Base-by-base conservation (phyloP, 495 filamentous ascomycete genomes). In the Penicillium waksmanii region DNA sequence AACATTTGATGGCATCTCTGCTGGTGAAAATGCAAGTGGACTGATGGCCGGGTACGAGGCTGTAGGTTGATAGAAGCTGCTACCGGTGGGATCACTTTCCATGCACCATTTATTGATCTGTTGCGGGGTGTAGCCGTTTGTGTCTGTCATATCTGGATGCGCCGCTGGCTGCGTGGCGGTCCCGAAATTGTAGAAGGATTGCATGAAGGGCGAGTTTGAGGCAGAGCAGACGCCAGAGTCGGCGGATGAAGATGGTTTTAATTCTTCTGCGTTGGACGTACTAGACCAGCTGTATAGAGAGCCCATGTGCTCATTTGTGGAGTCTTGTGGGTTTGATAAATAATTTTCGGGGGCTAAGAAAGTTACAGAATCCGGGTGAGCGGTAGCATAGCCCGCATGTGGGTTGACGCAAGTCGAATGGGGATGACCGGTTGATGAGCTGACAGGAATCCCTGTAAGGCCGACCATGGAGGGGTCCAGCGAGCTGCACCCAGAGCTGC, bases 281-380 rank as follows among this genome's bases (percentile, higher is more conserved):
- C 44, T 64, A 12, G 67, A 70, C 67, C 67, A 70, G 13, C 63
- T 55, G 43, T 58, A 68, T 11, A 66, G 51, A 47, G 68, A 70
- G 15, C 57, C 56, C 19, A 68, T 23, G 38, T 63, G 56, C 15
- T 66, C 66, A 43, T 58, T 61, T 38, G 55, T 50, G 25, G 51
- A 71, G 33, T 50, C 63, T 34, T 58, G 56, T 48, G 52, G 61
- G 33, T 59, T 44, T 34, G 66, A 57, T 53, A 60, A 51, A 58
- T 65, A 61, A 23, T 27, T 56, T 13, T 57, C 57, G 11, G 68
- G 68, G 17, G 54, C 34, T 18, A 69, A 31, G 44, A 65, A 68
- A 13, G 50, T 34, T 13, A 53, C 44, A 15, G 49, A 49, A 5
- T 66, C 58, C 17, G 56, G 19, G n/a, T 55, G 58, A 13, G 53